phyloP scores from a whole-genome alignment of 73 alveolate genomes.

The Strombidium stylifer region DNA sequence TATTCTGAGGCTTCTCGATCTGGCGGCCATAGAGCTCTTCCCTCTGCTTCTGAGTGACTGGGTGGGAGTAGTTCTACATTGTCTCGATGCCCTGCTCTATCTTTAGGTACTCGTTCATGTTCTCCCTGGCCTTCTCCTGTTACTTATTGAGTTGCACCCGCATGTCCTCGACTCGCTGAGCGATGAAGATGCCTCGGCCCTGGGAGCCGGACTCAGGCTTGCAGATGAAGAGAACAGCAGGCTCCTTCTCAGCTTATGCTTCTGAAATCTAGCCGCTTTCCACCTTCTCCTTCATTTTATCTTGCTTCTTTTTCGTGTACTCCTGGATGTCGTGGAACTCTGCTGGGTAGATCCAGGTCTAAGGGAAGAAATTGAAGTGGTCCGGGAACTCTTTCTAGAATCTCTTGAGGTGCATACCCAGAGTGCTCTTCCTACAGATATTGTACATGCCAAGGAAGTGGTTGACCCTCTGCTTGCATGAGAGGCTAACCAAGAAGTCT shows the following conservation, averaged over 20 bases:
- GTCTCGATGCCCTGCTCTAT: constrained; percentile 9
- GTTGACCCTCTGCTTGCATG: constrained; percentile 65
- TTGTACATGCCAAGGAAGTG: constrained; percentile 80
- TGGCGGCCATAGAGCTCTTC: neutral
- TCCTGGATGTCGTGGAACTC: constrained; percentile 61
- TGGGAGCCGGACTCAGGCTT: constrained; percentile 78
- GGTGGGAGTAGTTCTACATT: constrained; percentile 10
- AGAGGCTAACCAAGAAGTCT: constrained; percentile 18
- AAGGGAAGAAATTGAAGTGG: constrained; percentile 59
- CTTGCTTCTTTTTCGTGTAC: constrained; percentile 1
- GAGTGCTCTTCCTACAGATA: constrained; percentile 70
- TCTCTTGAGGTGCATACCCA: constrained; percentile 60
- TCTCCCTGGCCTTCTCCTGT: neutral
- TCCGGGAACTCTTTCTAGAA: constrained; percentile 62
- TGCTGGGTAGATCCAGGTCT: constrained; percentile 69
- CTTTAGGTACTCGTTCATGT: constrained; percentile 18
- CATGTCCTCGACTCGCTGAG: constrained; percentile 60
- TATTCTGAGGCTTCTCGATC: constrained; percentile 5
- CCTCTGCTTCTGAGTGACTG: neutral
- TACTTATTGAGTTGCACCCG: constrained; percentile 38
- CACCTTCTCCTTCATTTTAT: constrained; percentile 8
- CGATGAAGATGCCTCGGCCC: constrained; percentile 75
- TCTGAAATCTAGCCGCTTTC: constrained; percentile 49
- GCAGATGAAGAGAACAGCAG: constrained; percentile 52
- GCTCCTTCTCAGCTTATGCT: neutral